These are phyloP conservation scores for Chalaropsis ovoidea DNA, from an alignment of 2,329 filamentous ascomycete genomes.

Conservation along the genomic window DNA sequence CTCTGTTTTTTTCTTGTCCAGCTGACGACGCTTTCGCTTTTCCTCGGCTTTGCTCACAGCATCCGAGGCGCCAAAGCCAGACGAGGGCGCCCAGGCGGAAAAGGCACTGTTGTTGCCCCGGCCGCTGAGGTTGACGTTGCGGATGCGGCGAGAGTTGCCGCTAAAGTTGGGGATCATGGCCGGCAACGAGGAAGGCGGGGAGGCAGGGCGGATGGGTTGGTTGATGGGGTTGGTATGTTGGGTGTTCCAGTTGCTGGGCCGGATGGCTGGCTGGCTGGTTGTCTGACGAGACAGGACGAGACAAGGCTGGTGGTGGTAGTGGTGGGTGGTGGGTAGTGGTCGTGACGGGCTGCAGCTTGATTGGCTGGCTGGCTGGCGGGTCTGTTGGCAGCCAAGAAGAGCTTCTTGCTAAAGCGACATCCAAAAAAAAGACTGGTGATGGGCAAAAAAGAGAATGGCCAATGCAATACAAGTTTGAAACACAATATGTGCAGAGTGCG, in stretches of 20 bases:
- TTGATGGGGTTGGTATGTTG: background rate
- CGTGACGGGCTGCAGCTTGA: background rate
- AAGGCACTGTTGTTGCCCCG: conserved; percentile 56
- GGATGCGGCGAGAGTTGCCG: conserved; percentile 70
- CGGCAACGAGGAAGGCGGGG: background rate
- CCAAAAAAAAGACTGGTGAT: background rate
- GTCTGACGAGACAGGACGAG: background rate
- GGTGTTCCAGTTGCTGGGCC: background rate
- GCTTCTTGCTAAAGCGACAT: background rate
- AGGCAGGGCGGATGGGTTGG: background rate
- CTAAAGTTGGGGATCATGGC: conserved; percentile 87
- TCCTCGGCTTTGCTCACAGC: conserved; percentile 79
- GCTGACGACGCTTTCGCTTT: conserved; percentile 69
- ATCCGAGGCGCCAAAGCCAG: conserved; percentile 50
- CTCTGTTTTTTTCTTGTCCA: conserved; percentile 65
- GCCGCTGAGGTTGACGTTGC: conserved; percentile 90
- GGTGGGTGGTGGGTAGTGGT: background rate
- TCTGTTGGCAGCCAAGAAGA: background rate
- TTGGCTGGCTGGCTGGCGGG: background rate
- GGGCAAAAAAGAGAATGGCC: background rate
- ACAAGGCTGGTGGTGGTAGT: background rate
- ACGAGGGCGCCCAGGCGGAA: conserved; percentile 31
- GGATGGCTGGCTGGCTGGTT: background rate
- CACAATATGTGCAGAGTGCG: background rate
- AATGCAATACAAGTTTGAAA: background rate